These are phyloP conservation scores for Clarireedia sp. DNA, from an alignment of 2,329 filamentous ascomycete species.

Conservation along the genomic window DNA sequence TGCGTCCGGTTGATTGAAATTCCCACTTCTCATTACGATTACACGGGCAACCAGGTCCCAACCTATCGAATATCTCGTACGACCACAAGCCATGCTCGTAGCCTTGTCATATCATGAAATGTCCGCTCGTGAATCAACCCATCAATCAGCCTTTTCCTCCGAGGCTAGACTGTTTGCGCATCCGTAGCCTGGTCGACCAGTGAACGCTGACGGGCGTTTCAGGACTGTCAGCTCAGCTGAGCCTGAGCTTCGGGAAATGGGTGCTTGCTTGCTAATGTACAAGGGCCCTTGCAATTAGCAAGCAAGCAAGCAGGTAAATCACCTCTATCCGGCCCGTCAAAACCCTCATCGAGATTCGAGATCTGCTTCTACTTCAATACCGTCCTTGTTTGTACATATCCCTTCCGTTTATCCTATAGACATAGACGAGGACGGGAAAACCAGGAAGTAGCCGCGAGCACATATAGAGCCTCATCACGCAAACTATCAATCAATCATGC, in stretches of 20 bases:
- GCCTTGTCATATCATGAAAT: background rate
- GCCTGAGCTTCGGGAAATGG: background rate
- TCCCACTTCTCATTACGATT: background rate
- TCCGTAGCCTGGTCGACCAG: background rate
- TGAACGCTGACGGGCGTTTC: background rate
- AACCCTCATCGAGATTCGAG: too few relatives aligned
- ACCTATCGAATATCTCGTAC: background rate
- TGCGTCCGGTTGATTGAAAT: background rate
- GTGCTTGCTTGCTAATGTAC: background rate
- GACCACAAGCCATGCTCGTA: background rate
- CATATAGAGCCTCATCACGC: too few relatives aligned
- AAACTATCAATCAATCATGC: background rate
- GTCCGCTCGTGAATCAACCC: too few relatives aligned
- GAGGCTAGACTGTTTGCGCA: background rate
- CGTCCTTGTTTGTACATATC: too few relatives aligned
- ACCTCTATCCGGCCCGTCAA: too few relatives aligned
- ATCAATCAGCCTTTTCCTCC: background rate
- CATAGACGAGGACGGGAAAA: background rate
- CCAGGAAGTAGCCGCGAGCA: background rate
- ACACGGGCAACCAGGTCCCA: background rate
- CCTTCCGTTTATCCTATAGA: too few relatives aligned
- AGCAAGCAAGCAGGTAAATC: background rate
- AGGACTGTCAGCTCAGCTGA: conserved; percentile 4
- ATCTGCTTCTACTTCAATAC: too few relatives aligned
- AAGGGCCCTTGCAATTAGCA: background rate